Percentiles rank a stretch among this genome's conserved stretches.
Evolutionary conservation across 169 alveolate species (phyloP).

Genomic region (Plasmodium ovale): DNA sequence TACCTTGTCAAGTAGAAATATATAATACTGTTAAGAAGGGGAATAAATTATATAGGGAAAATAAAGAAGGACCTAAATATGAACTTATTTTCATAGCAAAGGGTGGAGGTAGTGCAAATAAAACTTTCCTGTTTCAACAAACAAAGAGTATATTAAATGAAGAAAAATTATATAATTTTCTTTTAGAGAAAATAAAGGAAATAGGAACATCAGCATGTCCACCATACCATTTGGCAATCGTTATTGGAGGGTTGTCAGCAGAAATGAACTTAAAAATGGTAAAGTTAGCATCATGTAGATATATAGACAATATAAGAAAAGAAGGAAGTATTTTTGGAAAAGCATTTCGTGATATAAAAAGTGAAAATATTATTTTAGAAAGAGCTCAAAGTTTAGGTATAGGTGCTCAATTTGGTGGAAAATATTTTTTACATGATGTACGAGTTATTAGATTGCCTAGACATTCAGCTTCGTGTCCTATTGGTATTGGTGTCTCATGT

Average conservation of each 20-base stretch:
- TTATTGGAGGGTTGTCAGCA: constrained; percentile 91
- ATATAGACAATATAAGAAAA: constrained; percentile 87
- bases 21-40: constrained; percentile 39
- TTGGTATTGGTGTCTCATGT: constrained; percentile 93
- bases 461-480: constrained; percentile 93
- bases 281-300: constrained; percentile 89
- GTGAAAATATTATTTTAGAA: constrained; percentile 82
- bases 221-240: constrained; percentile 92
- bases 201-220: constrained; percentile 94
- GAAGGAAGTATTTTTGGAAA: constrained; percentile 86
- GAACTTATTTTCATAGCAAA: constrained; percentile 89
- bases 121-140: constrained; percentile 90
- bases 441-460: constrained; percentile 91
- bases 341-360: constrained; percentile 89
- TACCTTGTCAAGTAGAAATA: constrained; percentile 91
- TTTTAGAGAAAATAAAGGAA: constrained; percentile 84
- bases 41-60: not conserved
- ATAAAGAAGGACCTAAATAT: constrained; percentile 79
- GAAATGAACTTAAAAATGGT: constrained; percentile 91
- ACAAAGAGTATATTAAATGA: constrained; percentile 88
- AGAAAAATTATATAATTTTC: constrained; percentile 80
- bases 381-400: constrained; percentile 87
- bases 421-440: constrained; percentile 92
- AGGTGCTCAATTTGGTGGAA: constrained; percentile 95
- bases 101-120: constrained; percentile 94